phyloP scores from a whole-genome alignment of 345 rosid genomes.

The Pugionium dolabratum region DNA sequence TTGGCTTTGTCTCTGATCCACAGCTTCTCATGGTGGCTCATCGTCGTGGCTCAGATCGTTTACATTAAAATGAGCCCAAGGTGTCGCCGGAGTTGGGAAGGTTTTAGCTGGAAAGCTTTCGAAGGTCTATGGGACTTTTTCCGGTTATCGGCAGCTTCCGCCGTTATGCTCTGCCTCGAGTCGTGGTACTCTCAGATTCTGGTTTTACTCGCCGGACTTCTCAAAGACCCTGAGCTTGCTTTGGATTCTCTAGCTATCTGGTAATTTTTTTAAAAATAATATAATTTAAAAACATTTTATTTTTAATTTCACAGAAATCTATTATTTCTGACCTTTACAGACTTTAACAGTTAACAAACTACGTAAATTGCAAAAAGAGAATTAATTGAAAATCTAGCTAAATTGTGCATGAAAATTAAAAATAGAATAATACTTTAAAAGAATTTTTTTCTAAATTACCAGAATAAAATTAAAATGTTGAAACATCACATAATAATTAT shows the following conservation, averaged over 20 bases:
- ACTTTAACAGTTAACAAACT: too few species aligned
- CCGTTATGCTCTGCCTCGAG: conserved; percentile 65
- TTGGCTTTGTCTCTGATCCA: conserved; percentile 51
- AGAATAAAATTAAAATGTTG: too few species aligned
- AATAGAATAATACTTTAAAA: too few species aligned
- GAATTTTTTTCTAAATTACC: too few species aligned
- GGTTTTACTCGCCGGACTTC: conserved; percentile 64
- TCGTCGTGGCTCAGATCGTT: conserved; percentile 55
- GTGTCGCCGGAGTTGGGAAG: conserved; percentile 56
- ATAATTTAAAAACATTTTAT: too few species aligned
- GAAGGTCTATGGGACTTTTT: conserved; percentile 56
- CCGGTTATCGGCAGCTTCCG: conserved; percentile 58
- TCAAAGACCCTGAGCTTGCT: conserved; percentile 56
- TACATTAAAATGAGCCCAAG: conserved; percentile 51
- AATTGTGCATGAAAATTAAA: too few species aligned
- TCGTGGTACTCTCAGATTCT: conserved; percentile 64
- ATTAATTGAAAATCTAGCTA: too few species aligned
- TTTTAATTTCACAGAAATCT: too few species aligned
- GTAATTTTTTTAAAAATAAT: conserved; percentile 26
- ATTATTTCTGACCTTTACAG: too few species aligned
- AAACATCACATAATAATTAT: too few species aligned
- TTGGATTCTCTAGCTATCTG: conserved; percentile 62
- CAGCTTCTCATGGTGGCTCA: conserved; percentile 65
- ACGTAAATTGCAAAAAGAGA: too few species aligned
- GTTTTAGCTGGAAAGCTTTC: conserved; percentile 58